These are phyloP conservation scores for Hibiscus tridactylites DNA, from an alignment of 345 rosid species.

Conservation along the genomic window DNA sequence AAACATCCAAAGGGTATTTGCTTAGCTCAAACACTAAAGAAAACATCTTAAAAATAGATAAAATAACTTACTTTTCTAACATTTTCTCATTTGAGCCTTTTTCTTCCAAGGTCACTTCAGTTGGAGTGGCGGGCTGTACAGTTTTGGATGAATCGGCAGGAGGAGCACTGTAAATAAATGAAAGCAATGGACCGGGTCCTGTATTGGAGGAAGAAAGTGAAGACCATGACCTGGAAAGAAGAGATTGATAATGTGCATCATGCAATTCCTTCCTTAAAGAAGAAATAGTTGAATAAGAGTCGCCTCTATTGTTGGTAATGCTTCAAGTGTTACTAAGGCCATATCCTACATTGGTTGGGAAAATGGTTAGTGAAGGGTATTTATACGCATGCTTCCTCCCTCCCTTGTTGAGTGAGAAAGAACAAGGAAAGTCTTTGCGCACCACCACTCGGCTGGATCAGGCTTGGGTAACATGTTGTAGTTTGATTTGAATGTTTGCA, in stretches of 20 bases:
- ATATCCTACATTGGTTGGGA: too few species aligned
- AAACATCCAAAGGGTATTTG: neutral
- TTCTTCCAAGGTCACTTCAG: conserved; percentile 22
- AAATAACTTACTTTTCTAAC: conserved; percentile 29
- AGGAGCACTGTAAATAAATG: conserved; percentile 32
- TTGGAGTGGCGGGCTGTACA: conserved; percentile 17
- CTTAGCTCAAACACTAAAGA: neutral
- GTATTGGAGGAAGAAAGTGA: conserved; percentile 30
- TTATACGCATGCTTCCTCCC: too few species aligned
- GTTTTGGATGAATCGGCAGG: conserved; percentile 25
- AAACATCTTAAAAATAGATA: neutral
- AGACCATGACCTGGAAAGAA: conserved; percentile 25
- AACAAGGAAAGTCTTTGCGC: too few species aligned
- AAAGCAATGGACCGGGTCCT: conserved; percentile 39
- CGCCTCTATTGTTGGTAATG: too few species aligned
- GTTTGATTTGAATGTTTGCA: too few species aligned
- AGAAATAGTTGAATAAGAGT: conserved; percentile 25
- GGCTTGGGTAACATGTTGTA: too few species aligned
- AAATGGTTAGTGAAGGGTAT: too few species aligned
- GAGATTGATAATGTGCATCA: conserved; percentile 33
- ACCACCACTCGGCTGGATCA: too few species aligned
- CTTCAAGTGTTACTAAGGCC: too few species aligned
- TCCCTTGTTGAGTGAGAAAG: too few species aligned
- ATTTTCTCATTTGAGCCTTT: conserved; percentile 19
- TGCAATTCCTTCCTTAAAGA: conserved; percentile 34